Percentiles rank a stretch among this genome's conserved stretches.
phyloP scores from a whole-genome alignment of 352 stramenopile genomes.

The Phytopythium delawarense region DNA sequence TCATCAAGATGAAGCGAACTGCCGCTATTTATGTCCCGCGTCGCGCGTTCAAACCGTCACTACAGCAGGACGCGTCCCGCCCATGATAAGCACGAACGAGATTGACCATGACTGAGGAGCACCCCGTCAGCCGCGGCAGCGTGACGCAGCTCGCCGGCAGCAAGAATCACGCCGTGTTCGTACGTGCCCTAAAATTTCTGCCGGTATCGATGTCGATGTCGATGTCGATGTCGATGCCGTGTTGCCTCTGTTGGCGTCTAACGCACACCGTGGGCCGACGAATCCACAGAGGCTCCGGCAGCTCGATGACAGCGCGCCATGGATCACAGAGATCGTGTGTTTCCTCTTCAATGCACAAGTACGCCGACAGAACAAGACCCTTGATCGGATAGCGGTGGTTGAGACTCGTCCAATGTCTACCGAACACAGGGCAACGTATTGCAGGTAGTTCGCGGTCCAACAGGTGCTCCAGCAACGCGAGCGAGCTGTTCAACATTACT shows the following conservation, averaged over 20 bases:
- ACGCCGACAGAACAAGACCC: neutral
- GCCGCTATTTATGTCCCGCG: neutral
- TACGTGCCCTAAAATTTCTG: constrained; percentile 12
- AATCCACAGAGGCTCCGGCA: constrained; percentile 26
- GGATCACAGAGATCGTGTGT: constrained; percentile 46
- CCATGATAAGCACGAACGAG: neutral
- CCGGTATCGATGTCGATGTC: neutral
- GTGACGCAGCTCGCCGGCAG: constrained; percentile 24
- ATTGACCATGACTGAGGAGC: neutral
- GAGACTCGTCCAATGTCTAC: neutral
- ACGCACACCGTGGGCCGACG: neutral
- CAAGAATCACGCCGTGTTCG: constrained; percentile 35
- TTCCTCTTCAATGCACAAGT: constrained; percentile 58
- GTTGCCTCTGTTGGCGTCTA: neutral
- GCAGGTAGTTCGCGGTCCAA: constrained; percentile 30
- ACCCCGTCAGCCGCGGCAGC: constrained; percentile 9
- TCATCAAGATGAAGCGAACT: neutral
- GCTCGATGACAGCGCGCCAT: constrained; percentile 24
- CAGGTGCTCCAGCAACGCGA: neutral
- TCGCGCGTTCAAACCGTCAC: neutral
- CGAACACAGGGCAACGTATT: constrained; percentile 34
- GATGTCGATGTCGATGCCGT: neutral
- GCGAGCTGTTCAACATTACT: neutral
- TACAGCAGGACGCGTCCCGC: neutral
- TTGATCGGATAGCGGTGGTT: neutral